Base-by-base conservation (phyloP, 805 yeast genomes). In the Suhomyces sp. region DNA sequence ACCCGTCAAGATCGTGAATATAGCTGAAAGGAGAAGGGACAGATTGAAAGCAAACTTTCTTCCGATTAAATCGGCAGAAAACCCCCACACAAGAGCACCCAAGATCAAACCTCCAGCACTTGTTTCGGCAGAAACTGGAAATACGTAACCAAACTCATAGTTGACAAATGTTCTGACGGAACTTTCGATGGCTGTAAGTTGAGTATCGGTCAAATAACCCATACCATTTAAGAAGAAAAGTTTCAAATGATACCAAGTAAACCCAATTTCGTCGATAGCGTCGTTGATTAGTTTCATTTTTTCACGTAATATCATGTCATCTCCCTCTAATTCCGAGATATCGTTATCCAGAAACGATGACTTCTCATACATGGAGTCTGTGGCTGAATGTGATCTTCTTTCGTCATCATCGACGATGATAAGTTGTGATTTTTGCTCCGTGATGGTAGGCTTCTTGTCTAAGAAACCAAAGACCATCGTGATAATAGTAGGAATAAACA, bases 41-140 rank as follows among this genome's bases (percentile, higher is more conserved):
- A 60, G 41, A 36, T 48, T 27, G 53, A 51, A 48, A 6, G 56
- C 47, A 10, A 42, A 15, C 28, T 45, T 43, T 7, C 53, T 35
- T 5, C 53, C 55, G 13, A 50, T 46, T 30, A 46, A 35, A 63
- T 64, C 59, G 44, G 68, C 71, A 4, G 74, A 63, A 39, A 74
- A 63, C 6, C 81, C 81, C 78, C 81, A 76, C 40, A 73, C 56
- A n/a, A 72, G 38, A 1, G 79, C 74, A 15, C 83, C 83, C 27
- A 54, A 48, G 19, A 77, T 61, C 46, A 77, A 58, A 14, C 81
- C 82, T 10, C 47, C 48, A 25, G 57, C 60, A 33, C 56, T 48
- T 12, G 56, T 41, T 28, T 51, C 59, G 29, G 54, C 68, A 5
- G 73, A 60, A 4, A 63, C 59, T 0, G 79, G 71, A 36, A 57